Evolutionary conservation across 257 asterid species (phyloP).

Genomic region (Nicotiana benthamiana): DNA sequence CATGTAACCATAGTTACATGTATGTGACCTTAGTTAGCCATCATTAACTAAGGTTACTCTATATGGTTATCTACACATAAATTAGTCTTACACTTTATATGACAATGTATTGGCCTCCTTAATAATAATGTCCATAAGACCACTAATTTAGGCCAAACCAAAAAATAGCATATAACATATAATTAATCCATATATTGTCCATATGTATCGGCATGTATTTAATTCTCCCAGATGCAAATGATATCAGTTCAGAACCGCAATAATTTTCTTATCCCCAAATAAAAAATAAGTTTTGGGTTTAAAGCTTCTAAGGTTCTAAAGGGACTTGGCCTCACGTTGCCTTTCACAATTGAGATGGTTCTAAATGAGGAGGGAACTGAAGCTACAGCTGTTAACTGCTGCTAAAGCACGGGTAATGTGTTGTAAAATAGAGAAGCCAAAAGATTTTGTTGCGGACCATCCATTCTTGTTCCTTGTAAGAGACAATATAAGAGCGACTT

Average conservation of each 20-base stretch:
- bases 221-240: constrained; percentile 25
- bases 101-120: no score
- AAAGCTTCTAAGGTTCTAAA: constrained; percentile 26
- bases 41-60: no score
- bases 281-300: constrained; percentile 25
- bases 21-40: no score
- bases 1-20: no score
- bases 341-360: constrained; percentile 22
- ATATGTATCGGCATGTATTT: constrained; percentile 30
- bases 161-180: no score
- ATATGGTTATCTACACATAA: no score
- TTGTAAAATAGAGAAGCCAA: not conserved
- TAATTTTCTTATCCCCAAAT: constrained; percentile 25
- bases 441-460: constrained; percentile 30
- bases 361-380: constrained; percentile 33
- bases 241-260: constrained; percentile 13
- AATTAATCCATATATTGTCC: no score
- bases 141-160: no score
- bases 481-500: constrained; percentile 12
- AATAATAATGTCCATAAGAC: no score
- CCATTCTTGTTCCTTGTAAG: constrained; percentile 27
- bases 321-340: constrained; percentile 17
- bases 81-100: no score
- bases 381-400: constrained; percentile 28
- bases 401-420: not conserved